These are phyloP conservation scores for Fusarium sp. DNA, from an alignment of 2,329 filamentous ascomycete species.

Conservation along the genomic window DNA sequence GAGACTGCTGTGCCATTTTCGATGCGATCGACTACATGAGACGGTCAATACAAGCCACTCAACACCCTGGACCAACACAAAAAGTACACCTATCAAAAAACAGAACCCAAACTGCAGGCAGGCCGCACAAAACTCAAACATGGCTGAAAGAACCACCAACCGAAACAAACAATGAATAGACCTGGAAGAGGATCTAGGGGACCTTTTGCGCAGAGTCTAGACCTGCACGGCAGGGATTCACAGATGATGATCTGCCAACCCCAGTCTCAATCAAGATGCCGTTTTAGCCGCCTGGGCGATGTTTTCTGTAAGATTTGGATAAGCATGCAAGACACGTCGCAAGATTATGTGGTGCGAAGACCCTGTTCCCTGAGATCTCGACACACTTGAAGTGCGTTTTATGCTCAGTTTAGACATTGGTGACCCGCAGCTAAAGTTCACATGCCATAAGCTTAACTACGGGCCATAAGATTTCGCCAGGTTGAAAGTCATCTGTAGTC, in stretches of 20 bases:
- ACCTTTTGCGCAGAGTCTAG: conserved; percentile 32
- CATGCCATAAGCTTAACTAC: conserved; percentile 29
- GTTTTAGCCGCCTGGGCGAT: conserved; percentile 28
- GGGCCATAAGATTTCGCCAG: background rate
- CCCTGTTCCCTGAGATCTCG: background rate
- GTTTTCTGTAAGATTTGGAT: conserved; percentile 7
- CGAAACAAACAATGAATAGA: conserved; percentile 2
- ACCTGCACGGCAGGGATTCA: conserved; percentile 19
- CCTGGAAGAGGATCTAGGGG: background rate
- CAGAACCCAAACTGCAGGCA: conserved; percentile 7
- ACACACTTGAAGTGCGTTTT: background rate
- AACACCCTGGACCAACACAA: background rate
- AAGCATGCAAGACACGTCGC: conserved; percentile 20
- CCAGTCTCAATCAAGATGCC: conserved; percentile 21
- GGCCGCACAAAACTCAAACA: conserved; percentile 20
- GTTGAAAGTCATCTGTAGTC: background rate
- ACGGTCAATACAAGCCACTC: conserved; percentile 13
- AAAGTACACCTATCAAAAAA: conserved; percentile 12
- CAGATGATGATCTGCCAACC: conserved; percentile 31
- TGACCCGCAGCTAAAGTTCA: conserved; percentile 25
- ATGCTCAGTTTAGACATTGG: background rate
- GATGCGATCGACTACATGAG: background rate
- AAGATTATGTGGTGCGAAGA: background rate
- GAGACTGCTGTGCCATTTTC: background rate
- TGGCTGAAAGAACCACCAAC: conserved; percentile 12